Evolutionary conservation across 306 rosid species (phyloP), one percentile per base, ranked within the genome.

Genomic region (Dryas alaskensis): DNA sequence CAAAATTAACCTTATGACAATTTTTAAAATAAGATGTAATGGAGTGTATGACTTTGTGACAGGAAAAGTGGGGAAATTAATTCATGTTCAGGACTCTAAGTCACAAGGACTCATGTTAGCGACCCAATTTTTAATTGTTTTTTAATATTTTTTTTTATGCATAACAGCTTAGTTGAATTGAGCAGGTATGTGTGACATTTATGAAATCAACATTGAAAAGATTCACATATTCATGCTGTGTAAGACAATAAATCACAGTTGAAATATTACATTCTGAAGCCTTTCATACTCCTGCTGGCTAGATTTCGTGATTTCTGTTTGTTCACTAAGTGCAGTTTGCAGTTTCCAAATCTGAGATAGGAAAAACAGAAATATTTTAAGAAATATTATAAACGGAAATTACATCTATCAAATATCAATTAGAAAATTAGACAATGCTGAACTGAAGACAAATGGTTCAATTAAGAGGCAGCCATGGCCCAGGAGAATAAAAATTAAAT

Each of bases 311-410:
- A 91, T 76, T 84, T 91, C 90, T 59, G 97, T 81, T 82, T 92
- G 98, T 82, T 90, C 93, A 72, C 93, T 83, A 31, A 92, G 82
- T 69, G 97, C 97, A 82, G 93, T 92, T 82, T 92, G 97, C 76
- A 92, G 83, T 86, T 86, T 90, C 96, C 96, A 90, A 74, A 92
- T 86, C 98, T 92, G 83, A n/a, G 49, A 68, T 61, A 49, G 46
- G 52, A 73, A 74, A 58, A 73, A 75, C 10, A 53, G 51, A 10
- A 49, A 77, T 46, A 78, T 25, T 40, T 49, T 66, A 11, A 60
- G 52, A 44, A 19, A 25, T n/a, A n/a, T 4, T 5, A 57, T 14
- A 25, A 13, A 10, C 31, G 12, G 4, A 13, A 27, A 60, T 79
- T 67, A 37, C 5, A 39, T 9, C 16, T 46, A 54, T 7, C 43